Evolutionary conservation across 225 moss, liverwort and hornwort genomes (phyloP).

Genomic region (Polytrichum commune): DNA sequence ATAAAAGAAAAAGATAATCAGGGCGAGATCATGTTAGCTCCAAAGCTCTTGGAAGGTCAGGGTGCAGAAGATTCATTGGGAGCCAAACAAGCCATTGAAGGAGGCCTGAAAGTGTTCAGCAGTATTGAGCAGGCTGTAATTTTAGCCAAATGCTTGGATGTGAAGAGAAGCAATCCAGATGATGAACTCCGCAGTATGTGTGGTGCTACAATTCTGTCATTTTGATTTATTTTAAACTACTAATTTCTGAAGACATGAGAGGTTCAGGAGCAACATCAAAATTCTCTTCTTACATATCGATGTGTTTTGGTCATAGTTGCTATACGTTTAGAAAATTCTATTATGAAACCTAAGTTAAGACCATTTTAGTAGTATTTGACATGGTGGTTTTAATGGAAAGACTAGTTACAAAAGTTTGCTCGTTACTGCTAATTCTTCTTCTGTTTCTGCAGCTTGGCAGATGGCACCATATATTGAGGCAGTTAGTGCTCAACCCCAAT

Average conservation of each 20-base stretch:
- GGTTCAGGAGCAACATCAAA: no score
- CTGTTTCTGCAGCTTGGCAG: slow-evolving; percentile 72
- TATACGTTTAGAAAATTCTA: no score
- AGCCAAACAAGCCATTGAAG: slow-evolving; percentile 25
- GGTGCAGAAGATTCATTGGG: slow-evolving; percentile 18
- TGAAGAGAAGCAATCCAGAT: slow-evolving; percentile 88
- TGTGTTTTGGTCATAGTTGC: no score
- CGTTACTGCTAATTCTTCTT: not conserved
- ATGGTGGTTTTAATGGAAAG: no score
- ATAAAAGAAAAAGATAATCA: slow-evolving; percentile 17
- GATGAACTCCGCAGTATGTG: slow-evolving; percentile 88
- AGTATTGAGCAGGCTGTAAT: slow-evolving; percentile 87
- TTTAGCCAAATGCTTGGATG: slow-evolving; percentile 82
- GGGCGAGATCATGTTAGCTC: slow-evolving; percentile 75
- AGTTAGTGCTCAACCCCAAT: slow-evolving; percentile 68
- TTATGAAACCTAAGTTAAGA: no score
- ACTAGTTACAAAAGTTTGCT: no score
- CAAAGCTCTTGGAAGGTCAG: slow-evolving; percentile 50
- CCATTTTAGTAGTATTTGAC: no score
- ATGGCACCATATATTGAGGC: slow-evolving; percentile 99
- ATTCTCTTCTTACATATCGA: not conserved
- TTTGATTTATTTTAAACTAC: no score
- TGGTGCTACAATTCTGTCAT: slow-evolving; percentile 1
- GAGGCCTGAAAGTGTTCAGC: slow-evolving; percentile 45
- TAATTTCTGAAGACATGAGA: no score